phyloP scores from a whole-genome alignment of 73 alveolate species.

The Symbiodinium pilosum region DNA sequence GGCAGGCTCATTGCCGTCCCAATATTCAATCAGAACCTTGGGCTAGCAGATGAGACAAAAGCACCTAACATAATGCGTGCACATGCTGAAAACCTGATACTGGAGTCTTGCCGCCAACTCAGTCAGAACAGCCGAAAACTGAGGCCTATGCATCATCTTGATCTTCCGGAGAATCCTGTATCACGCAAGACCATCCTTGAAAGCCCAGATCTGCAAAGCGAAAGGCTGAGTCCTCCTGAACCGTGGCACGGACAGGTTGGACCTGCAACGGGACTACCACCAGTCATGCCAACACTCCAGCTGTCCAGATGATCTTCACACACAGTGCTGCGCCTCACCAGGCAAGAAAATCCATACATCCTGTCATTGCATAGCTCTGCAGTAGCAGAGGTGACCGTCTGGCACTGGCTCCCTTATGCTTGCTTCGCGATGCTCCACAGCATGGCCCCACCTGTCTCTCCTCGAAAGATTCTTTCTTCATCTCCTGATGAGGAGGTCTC shows the following conservation, averaged over 20 bases:
- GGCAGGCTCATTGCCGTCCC: neutral
- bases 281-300: neutral
- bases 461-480: constrained; percentile 13
- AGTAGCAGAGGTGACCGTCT: too few relatives aligned
- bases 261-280: neutral
- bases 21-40: neutral
- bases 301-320: neutral
- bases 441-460: neutral
- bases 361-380: neutral
- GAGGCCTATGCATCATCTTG: constrained; percentile 3
- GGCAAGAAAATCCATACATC: constrained; percentile 26
- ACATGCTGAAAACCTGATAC: too few relatives aligned
- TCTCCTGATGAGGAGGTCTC: neutral
- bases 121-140: too few relatives aligned
- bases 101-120: too few relatives aligned
- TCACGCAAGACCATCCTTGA: too few relatives aligned
- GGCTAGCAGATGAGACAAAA: neutral
- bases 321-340: neutral
- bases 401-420: too few relatives aligned
- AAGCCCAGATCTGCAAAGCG: neutral
- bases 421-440: too few relatives aligned
- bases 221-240: neutral
- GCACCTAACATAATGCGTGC: neutral
- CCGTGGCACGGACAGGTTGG: neutral
- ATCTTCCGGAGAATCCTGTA: neutral